These are phyloP conservation scores for Rachicladosporium sp. DNA, from an alignment of 2,329 filamentous ascomycete species.

Conservation along the genomic window DNA sequence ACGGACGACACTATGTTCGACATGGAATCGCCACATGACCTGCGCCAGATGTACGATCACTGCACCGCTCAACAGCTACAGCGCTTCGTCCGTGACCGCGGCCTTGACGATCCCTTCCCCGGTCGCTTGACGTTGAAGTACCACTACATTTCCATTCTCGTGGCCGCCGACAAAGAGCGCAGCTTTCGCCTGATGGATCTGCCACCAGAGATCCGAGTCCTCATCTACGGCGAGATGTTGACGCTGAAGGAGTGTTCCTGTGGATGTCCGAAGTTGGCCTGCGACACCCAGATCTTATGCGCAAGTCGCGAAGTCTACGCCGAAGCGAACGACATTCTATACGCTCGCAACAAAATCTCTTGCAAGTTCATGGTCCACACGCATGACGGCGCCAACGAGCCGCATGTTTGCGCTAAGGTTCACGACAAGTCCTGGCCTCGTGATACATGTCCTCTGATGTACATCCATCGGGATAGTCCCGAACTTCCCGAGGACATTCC, in stretches of 20 bases:
- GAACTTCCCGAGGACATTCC: background rate
- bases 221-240: slow-evolving; percentile 11
- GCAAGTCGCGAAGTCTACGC: slow-evolving; percentile 11
- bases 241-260: background rate
- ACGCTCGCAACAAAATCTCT: slow-evolving; percentile 12
- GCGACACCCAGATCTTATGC: slow-evolving; percentile 6
- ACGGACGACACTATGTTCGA: too few species aligned
- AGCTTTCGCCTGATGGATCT: slow-evolving; percentile 14
- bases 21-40: too few species aligned
- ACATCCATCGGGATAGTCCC: too few species aligned
- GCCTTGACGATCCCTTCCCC: slow-evolving; percentile 10
- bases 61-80: slow-evolving; percentile 8
- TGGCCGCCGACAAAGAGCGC: slow-evolving; percentile 5
- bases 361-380: too few species aligned
- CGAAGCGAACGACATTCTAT: slow-evolving; percentile 15
- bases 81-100: slow-evolving; percentile 8
- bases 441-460: too few species aligned
- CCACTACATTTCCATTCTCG: slow-evolving; percentile 9
- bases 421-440: too few species aligned
- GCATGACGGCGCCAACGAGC: too few species aligned
- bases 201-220: slow-evolving; percentile 12
- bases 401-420: too few species aligned
- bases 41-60: slow-evolving; percentile 4
- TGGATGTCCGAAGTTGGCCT: background rate
- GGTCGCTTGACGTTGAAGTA: slow-evolving; percentile 11